Base-by-base conservation (phyloP, 441 rosid species). In the Theobroma grandiflorum region DNA sequence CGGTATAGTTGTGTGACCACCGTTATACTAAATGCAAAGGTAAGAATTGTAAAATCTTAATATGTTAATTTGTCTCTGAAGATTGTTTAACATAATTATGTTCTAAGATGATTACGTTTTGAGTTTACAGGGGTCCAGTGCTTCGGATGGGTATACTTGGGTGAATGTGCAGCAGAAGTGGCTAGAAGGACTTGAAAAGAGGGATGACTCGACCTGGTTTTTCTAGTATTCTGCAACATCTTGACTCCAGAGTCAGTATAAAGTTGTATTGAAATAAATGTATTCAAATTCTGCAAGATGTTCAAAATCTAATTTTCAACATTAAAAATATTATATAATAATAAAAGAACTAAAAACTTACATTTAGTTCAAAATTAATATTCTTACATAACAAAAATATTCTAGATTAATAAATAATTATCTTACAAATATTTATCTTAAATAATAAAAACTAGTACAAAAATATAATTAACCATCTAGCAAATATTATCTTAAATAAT, bases 121-220 rank as follows among this genome's bases (percentile, higher is more conserved):
- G 69, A 42, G 38, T 76, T 26, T 67, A 70, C 87, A 83, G 94
- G 86, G 77, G 77, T 88, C 78, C 14, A 72, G 69, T 12, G 78
- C 67, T 75, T 42, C 65, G 0, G 80, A 82, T 12, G 87, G 85
- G n/a, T 80, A 87, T 59, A 85, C 78, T 52, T 92, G 88, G 80
- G 73, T 88, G 87, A 94, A 92, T 78, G 72, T 95, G 72, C 85
- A 93, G 81, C 91, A 93, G 83, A 91, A 88, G 43, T 95, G 98
- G 99, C 77, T 88, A 10, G 89, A 84, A 84, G 95, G 86, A 77
- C 83, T 85, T 7, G 85, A 72, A 78, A 87, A 79, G 6, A 83
- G 87, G 79, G 91, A 88, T 85, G 77, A 80, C 66, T 85, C 88
- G 16, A 63, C 83, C 80, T 90, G 92, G 91, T 43, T 86, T 78